These are phyloP conservation scores for Fusarium sp. DNA, from an alignment of 2,329 filamentous ascomycete genomes.

Conservation along the genomic window DNA sequence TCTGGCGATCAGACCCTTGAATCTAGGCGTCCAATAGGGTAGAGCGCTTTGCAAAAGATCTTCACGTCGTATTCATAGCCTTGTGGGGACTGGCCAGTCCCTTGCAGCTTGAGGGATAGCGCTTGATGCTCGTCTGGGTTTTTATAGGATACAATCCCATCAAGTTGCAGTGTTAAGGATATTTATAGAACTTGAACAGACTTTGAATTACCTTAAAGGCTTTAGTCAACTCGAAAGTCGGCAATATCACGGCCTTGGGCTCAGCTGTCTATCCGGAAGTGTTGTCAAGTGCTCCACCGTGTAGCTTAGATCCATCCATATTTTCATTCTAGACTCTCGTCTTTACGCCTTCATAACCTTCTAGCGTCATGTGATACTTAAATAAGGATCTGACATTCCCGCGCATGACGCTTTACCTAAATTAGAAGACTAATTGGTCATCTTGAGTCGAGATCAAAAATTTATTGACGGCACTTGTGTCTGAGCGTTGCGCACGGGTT, in stretches of 20 bases:
- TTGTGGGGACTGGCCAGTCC: not conserved
- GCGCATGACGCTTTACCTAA: not conserved
- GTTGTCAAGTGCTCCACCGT: not conserved
- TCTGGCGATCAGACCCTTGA: not conserved
- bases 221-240: not conserved
- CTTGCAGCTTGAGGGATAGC: not conserved
- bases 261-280: not conserved
- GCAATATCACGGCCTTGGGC: not conserved
- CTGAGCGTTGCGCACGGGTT: not conserved
- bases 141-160: rapidly evolving
- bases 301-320: not conserved
- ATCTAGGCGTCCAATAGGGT: not conserved
- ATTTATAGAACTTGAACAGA: not conserved
- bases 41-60: not conserved
- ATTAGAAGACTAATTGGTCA: not conserved
- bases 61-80: not conserved
- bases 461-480: not conserved
- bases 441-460: not conserved
- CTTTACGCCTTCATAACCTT: not conserved
- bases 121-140: not conserved
- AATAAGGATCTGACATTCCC: not conserved
- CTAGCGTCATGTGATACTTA: not conserved
- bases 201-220: not conserved
- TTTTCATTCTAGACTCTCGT: not conserved
- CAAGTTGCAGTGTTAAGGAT: rapidly evolving